Percentiles rank a stretch among this genome's conserved stretches.
These are phyloP conservation scores for Talaromyces islandicus DNA, from an alignment of 2,329 filamentous ascomycete species.

Conservation along the genomic window DNA sequence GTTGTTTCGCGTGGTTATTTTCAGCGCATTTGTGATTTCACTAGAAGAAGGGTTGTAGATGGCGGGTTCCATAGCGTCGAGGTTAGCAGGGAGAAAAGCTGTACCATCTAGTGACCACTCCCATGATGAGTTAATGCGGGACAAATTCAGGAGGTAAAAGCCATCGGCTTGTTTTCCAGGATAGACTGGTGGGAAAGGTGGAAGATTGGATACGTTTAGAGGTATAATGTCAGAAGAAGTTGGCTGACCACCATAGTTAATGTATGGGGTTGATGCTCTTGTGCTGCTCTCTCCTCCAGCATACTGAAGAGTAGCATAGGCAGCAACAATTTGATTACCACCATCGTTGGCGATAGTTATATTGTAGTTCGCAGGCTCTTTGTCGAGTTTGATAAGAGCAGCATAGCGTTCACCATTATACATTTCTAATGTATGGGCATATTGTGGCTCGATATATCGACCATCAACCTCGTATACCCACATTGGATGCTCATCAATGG, in stretches of 20 bases:
- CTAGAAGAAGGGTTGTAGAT: constrained; percentile 41
- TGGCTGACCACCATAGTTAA: constrained; percentile 45
- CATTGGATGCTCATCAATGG: constrained; percentile 41
- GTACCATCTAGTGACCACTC: constrained; percentile 50
- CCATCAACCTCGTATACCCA: constrained; percentile 42
- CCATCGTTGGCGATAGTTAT: constrained; percentile 49
- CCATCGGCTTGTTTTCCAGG: constrained; percentile 40
- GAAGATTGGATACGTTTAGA: constrained; percentile 39
- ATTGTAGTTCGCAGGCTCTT: constrained; percentile 44
- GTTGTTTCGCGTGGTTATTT: constrained; percentile 42
- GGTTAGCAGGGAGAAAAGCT: constrained; percentile 34
- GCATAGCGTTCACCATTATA: constrained; percentile 36
- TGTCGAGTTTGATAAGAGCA: constrained; percentile 39
- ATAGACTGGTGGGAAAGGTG: constrained; percentile 44
- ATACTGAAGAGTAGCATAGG: constrained; percentile 46
- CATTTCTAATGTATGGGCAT: constrained; percentile 27
- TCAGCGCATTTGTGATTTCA: constrained; percentile 38
- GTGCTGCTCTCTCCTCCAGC: constrained; percentile 14
- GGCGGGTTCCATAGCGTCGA: constrained; percentile 38
- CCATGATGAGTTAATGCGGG: constrained; percentile 23
- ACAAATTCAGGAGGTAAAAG: constrained; percentile 36
- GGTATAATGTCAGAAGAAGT: constrained; percentile 36
- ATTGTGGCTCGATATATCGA: constrained; percentile 34
- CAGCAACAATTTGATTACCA: constrained; percentile 51
- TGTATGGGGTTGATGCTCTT: constrained; percentile 36